Base-by-base conservation (phyloP, 139 green algal genomes). In the Auxenochlorella protothecoides region DNA sequence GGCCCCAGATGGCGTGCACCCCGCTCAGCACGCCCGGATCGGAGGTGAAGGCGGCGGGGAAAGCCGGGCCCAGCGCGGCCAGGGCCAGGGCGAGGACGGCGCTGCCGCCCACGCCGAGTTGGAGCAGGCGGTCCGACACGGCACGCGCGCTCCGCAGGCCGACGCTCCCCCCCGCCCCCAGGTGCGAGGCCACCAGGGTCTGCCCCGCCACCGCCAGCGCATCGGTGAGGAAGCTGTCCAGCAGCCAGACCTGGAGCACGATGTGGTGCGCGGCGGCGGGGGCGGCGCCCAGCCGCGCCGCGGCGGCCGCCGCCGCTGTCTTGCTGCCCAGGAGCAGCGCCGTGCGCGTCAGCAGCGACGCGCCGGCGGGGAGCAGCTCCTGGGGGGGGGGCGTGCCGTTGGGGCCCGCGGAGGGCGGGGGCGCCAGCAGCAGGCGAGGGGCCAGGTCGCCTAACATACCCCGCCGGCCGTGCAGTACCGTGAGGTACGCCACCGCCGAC, bases 141-240 rank as follows among this genome's bases (percentile, higher is more conserved):
- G 67, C 64, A 3, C 83, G 68, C 1, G 84, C 87, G 15, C 62
- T 68, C 11, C 12, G 5, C 10, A 69, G 56, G 51, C 79, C 73
- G 9, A 63, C 74, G 3, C 62, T 66, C 5, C 64, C 72, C 6
- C 73, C 63, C 68, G 63, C 64, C 52, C 4, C 5, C 27, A 59
- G 53, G 54, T 79, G 57, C 9, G 87, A 81, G 3, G 89, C 89
- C 66, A 94, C 76, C 59, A 92, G 65, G 16, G 73, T 82, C 73
- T 93, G 88, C 15, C 83, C 89, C 2, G 85, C 71, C 0, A 94
- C 83, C 0, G 89, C 89, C 59, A 94, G 79, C 0, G 86, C 86
- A 72, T 94, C 89, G 1, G 87, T 69, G 9, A 88, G 54, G 11
- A 94, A 76, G 5, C 68, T 82, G 54, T 79, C 74, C n/a, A 92